Conservation (phyloP, 1,139 yeast genomes). For the Saccharomyces pastorianus region DNA sequence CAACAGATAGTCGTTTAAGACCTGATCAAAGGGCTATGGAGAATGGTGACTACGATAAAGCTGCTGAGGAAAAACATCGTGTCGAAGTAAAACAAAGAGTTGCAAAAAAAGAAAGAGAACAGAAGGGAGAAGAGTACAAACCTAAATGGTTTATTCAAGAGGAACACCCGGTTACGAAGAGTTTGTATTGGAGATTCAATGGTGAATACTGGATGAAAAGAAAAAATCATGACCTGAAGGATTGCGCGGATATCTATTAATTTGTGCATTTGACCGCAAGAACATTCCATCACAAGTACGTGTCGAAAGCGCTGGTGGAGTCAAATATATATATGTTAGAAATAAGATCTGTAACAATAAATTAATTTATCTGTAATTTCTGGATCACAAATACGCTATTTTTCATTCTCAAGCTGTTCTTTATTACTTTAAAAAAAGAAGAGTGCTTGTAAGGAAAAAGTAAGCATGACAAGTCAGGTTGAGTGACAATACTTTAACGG, state of each 20-base stretch:
- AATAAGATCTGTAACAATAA: too few relatives aligned
- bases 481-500: too few relatives aligned
- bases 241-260: conserved; percentile 48
- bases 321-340: too few relatives aligned
- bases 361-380: too few relatives aligned
- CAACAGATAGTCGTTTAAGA: conserved; percentile 88
- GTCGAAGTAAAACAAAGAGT: conserved; percentile 92
- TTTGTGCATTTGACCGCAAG: not conserved
- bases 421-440: too few relatives aligned
- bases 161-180: conserved; percentile 75
- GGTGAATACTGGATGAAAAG: conserved; percentile 76
- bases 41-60: conserved; percentile 82
- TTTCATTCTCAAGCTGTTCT: too few relatives aligned
- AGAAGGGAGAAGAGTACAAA: conserved; percentile 42
- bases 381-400: too few relatives aligned
- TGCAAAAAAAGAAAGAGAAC: conserved; percentile 62
- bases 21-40: conserved; percentile 99
- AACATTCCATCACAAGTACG: not conserved
- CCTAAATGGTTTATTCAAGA: conserved; percentile 73
- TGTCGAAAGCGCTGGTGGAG: not conserved
- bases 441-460: too few relatives aligned
- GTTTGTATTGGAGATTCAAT: conserved; percentile 65
- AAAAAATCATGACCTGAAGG: conserved; percentile 41
- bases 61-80: conserved; percentile 74
- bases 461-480: too few relatives aligned